Base-by-base conservation (phyloP, 352 stramenopile species). In the Thraustochytrium sp. region DNA sequence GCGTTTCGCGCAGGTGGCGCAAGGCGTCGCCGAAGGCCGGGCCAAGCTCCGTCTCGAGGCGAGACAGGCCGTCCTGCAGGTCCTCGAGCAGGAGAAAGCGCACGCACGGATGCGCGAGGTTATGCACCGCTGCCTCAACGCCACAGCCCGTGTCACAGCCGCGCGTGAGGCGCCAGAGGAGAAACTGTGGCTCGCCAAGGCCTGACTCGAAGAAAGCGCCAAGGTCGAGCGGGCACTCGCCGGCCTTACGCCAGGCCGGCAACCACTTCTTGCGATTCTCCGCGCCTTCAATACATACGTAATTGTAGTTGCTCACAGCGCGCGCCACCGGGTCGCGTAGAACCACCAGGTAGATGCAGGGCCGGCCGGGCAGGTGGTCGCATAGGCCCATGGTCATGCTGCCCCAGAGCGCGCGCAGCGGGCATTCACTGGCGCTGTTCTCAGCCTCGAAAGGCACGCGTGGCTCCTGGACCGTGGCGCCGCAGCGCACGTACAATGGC, bases 251-350 rank as follows among this genome's bases (percentile, higher is more conserved):
- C 76, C 76, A 84, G 21, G 85, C 76, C 3, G 38, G 76, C 31
- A 34, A 8, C 76, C 76, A 84, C 31, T 84, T 84, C 49, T 84
- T 84, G 2, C 53, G 37, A 11, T 31, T 31, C 51, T 84, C 76
- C 11, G 76, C 61, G 31, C 76, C 76, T 34, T 84, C 18, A 18
- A 84, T 62, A 37, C 76, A 84, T 11, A 84, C 76, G 46, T 84
- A 84, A 31, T 84, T 84, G 44, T 84, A 84, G 49, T 82, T 84
- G 63, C 76, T 84, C 8, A 84, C 40, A 4, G 76, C 76, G 5
- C 76, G 29, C 34, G 29, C 55, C 36, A 84, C 1, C 36, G 76
- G 76, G 21, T 84, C 63, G 4, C 76, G 44, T 2, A 84, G 49
- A 29, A 83, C 46, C 23, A 82, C 53, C 29, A 84, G 49, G n/a